A percentile compares a stretch with the other conserved stretches of the same genome.
Evolutionary conservation across 208 protist genomes (phyloP).

Genomic region (Trypanosoma mega): DNA sequence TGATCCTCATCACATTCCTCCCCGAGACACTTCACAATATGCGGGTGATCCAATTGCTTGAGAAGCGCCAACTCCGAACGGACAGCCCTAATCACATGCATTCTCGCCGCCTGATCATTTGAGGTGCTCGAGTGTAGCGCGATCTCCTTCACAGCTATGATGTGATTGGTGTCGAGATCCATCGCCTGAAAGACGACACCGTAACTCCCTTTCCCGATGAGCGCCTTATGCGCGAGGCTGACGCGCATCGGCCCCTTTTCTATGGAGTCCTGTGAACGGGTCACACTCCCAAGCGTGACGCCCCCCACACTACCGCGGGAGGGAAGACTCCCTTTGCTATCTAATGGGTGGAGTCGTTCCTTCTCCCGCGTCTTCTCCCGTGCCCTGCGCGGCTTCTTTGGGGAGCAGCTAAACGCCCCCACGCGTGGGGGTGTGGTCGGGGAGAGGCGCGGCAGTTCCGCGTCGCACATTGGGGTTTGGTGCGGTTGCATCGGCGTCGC

Average conservation of each 20-base stretch:
- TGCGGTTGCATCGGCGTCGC: neutral
- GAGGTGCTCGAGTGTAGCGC: neutral
- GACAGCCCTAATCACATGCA: slow-evolving; percentile 34
- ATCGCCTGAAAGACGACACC: slow-evolving; percentile 85
- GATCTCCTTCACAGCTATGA: slow-evolving; percentile 91
- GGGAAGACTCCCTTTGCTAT: neutral
- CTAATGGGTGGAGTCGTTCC: neutral
- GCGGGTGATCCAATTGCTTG: slow-evolving; percentile 82
- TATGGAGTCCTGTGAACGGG: slow-evolving; percentile 6
- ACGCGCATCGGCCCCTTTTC: slow-evolving; percentile 32
- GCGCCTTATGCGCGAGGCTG: slow-evolving; percentile 61
- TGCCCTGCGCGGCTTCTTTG: neutral
- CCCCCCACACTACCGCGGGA: neutral
- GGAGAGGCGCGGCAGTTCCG: neutral
- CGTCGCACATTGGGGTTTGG: too few relatives aligned
- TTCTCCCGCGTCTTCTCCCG: neutral
- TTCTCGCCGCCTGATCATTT: neutral
- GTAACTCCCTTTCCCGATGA: slow-evolving; percentile 88
- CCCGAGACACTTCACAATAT: slow-evolving; percentile 90
- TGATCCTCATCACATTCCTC: slow-evolving; percentile 63
- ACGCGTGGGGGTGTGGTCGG: neutral
- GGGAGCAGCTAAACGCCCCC: neutral
- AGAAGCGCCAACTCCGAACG: slow-evolving; percentile 75
- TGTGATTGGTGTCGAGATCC: slow-evolving; percentile 82
- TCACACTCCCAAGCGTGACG: slow-evolving; percentile 17